A percentile compares a stretch with the other conserved stretches of the same genome.
Evolutionary conservation across 2,329 filamentous ascomycete genomes (phyloP).

Genomic region (Acrocalymma vagum): DNA sequence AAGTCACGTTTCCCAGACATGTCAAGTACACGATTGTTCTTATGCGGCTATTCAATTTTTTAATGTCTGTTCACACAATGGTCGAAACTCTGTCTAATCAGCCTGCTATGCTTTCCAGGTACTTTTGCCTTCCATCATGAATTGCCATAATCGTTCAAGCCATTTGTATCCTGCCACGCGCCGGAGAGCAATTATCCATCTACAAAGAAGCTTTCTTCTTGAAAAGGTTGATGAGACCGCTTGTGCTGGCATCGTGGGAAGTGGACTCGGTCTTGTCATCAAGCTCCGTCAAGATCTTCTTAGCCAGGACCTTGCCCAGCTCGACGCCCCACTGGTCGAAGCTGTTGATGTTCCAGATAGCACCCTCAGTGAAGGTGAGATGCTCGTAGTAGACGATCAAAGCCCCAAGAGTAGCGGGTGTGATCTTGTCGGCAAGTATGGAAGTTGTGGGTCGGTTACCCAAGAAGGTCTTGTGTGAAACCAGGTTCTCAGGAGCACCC

Average conservation of each 20-base stretch:
- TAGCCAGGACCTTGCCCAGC: constrained; percentile 94
- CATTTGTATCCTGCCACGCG: constrained; percentile 10
- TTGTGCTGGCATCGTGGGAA: constrained; percentile 87
- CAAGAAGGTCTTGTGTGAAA: constrained; percentile 99
- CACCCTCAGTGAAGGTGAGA: constrained; percentile 95
- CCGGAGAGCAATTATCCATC: constrained; percentile 8
- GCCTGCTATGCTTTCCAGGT: constrained; percentile 9
- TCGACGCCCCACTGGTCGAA: constrained; percentile 99
- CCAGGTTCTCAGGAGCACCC: constrained; percentile 75
- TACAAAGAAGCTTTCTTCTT: constrained; percentile 73
- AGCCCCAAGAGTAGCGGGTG: constrained; percentile 89
- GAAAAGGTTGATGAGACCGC: constrained; percentile 88
- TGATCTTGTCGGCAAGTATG: constrained; percentile 92
- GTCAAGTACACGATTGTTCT: background rate
- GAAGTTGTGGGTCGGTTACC: constrained; percentile 97
- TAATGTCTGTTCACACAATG: constrained; percentile 7
- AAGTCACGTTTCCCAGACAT: constrained; percentile 1
- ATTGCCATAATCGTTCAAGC: constrained; percentile 17
- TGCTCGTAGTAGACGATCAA: constrained; percentile 99
- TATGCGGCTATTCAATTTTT: background rate
- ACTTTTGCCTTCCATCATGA: constrained; percentile 11
- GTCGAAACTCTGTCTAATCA: constrained; percentile 13
- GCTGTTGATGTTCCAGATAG: constrained; percentile 99
- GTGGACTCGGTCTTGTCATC: constrained; percentile 76
- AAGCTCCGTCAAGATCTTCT: constrained; percentile 73